Percentiles rank a stretch among this genome's conserved stretches.
Evolutionary conservation across 305 asterid genomes (phyloP).

Genomic region (Fraxinus floribunda): DNA sequence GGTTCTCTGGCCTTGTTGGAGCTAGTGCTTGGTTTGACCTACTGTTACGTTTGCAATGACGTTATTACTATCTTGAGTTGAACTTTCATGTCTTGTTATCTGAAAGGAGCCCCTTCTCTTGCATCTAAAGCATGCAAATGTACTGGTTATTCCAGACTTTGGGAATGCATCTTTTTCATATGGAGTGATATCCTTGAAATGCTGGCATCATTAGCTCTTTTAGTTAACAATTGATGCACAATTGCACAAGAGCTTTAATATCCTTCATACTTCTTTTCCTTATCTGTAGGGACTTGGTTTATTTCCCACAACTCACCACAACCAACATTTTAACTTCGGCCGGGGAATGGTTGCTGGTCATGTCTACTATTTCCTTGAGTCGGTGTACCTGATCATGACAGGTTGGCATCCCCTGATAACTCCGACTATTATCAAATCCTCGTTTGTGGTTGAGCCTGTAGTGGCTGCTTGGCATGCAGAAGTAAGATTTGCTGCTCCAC

Average conservation of each 20-base stretch:
- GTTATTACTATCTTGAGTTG: slow-evolving; percentile 12
- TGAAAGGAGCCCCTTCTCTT: neutral
- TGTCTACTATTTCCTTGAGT: slow-evolving; percentile 91
- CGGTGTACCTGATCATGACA: slow-evolving; percentile 85
- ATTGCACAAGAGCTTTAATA: neutral
- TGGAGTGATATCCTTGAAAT: slow-evolving; percentile 11
- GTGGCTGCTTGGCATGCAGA: slow-evolving; percentile 77
- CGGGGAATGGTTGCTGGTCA: slow-evolving; percentile 96
- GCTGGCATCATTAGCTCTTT: neutral
- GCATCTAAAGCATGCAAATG: neutral
- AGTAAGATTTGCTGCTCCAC: slow-evolving; percentile 81
- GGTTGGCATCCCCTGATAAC: slow-evolving; percentile 88
- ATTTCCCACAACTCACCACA: slow-evolving; percentile 12
- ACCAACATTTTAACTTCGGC: slow-evolving; percentile 10
- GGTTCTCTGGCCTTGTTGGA: slow-evolving; percentile 90
- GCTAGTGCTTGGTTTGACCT: slow-evolving; percentile 99
- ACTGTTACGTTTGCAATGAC: slow-evolving; percentile 53
- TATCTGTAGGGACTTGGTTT: neutral
- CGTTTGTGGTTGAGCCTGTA: slow-evolving; percentile 91
- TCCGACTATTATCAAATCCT: slow-evolving; percentile 53
- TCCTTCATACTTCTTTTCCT: neutral
- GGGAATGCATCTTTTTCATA: neutral
- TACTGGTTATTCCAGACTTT: neutral
- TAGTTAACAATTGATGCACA: neutral
- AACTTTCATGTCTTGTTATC: neutral